Percentiles rank a stretch among this genome's conserved stretches.
Conservation (phyloP, 1,139 yeast genomes). For the Lizanozyma gosingica region DNA sequence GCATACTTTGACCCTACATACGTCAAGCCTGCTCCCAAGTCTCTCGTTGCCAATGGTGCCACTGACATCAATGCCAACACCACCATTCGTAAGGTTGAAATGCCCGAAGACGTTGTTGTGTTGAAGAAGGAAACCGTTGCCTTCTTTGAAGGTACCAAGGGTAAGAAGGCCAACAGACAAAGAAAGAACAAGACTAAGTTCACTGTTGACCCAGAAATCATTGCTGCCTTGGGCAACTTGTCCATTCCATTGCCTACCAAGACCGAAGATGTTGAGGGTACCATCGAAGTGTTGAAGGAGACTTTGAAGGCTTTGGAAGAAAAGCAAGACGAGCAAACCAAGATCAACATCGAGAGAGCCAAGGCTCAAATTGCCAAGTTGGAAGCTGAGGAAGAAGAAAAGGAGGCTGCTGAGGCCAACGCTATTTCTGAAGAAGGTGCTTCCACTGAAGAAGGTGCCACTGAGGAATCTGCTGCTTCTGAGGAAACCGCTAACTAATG, state of each 20-base stretch:
- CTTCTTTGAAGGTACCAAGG: constrained; percentile 43
- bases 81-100: constrained; percentile 40
- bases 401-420: constrained; percentile 17
- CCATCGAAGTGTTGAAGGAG: constrained; percentile 61
- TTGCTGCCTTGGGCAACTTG: constrained; percentile 70
- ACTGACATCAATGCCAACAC: constrained; percentile 24
- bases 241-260: constrained; percentile 75
- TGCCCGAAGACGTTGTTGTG: constrained; percentile 60
- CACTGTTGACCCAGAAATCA: constrained; percentile 72
- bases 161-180: constrained; percentile 42
- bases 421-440: constrained; percentile 10
- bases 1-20: constrained; percentile 71
- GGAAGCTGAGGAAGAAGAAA: constrained; percentile 32
- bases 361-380: constrained; percentile 67
- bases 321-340: constrained; percentile 77
- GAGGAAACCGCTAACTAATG: not conserved
- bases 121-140: constrained; percentile 57
- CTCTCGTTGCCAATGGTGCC: constrained; percentile 13
- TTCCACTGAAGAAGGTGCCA: constrained; percentile 6
- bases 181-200: constrained; percentile 44
- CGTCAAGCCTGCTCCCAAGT: constrained; percentile 44
- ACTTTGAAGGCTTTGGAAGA: constrained; percentile 64
- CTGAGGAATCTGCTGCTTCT: constrained; percentile 3
- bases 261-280: constrained; percentile 60
- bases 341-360: constrained; percentile 65